phyloP scores from a whole-genome alignment of 139 green algal genomes.

The Pseudopediastrum boryanum region DNA sequence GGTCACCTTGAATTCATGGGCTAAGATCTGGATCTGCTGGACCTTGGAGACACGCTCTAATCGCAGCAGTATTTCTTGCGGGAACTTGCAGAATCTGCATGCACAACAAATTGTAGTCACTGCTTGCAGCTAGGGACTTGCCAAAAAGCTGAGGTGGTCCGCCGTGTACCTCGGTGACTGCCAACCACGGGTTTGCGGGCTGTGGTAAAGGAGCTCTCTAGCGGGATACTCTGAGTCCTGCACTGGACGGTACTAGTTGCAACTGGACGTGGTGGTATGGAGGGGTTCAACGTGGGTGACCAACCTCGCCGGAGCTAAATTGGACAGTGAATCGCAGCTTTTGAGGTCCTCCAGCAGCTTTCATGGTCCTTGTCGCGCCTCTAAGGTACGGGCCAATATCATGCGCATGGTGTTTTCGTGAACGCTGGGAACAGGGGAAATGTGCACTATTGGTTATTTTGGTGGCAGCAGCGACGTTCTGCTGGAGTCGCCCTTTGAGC shows the following conservation, averaged over 20 bases:
- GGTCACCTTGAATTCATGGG: conserved; percentile 92
- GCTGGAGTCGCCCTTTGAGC: too few species aligned
- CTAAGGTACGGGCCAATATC: too few species aligned
- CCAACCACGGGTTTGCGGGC: conserved; percentile 82
- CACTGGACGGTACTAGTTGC: not conserved
- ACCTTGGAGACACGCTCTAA: conserved; percentile 75
- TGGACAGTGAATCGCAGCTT: conserved; percentile 64
- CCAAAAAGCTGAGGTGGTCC: not conserved
- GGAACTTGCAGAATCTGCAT: conserved; percentile 82
- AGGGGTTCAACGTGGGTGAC: not conserved
- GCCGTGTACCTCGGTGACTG: conserved; percentile 71
- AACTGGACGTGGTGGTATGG: not conserved
- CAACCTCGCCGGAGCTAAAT: conserved; percentile 56
- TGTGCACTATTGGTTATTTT: too few species aligned
- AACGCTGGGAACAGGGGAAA: too few species aligned
- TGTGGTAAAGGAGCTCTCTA: conserved; percentile 80
- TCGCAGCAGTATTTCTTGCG: conserved; percentile 79
- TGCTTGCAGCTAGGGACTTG: not conserved
- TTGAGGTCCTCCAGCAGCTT: conserved; percentile 50
- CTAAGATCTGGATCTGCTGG: conserved; percentile 90
- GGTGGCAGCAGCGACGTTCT: too few species aligned
- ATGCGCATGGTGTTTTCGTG: too few species aligned
- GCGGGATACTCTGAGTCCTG: conserved; percentile 84
- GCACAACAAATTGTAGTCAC: not conserved
- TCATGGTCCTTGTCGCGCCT: too few species aligned